Evolutionary conservation across 2,329 filamentous ascomycete genomes (phyloP), one percentile per base, ranked within the genome.

Genomic region (Talaromyces pinophilus): DNA sequence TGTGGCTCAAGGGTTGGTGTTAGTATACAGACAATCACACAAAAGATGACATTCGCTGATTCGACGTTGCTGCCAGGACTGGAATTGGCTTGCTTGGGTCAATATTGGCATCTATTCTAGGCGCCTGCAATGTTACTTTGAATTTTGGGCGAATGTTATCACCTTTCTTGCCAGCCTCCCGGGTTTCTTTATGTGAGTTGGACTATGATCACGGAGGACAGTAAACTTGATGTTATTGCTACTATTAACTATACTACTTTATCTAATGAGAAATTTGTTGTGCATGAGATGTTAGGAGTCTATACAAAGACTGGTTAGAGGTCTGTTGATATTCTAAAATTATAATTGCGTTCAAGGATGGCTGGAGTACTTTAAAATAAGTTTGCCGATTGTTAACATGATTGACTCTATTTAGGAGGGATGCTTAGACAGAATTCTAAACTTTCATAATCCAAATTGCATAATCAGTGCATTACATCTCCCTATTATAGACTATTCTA

Each of bases 131-230:
- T 10, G 62, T 59, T n/a, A 46, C 50, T 7, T 4, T 64, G 11
- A 64, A 59, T 5, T 48, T n/a, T 64, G 62, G 62, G 62, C 62
- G n/a, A 64, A 64, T 19, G 52, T 64, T 11, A 64, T 64, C 22
- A 59, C 62, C 3, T 64, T 64, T 19, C 40, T 64, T 17, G 52
- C 42, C 13, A 50, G 62, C 33, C 11, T 59, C 19, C 62, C 52
- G 5, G 62, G 62, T 33, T 64, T 15, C 62, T 64, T 38, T 64
- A 59, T 13, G 15, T 64, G 5, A 42, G 40, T 25, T 64, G 62
- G 62, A 59, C 38, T 19, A 15, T 46, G 17, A 30, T 59, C 22
- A 44, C 44, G 13, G 52, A 59, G 52, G 62, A 64, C 38, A 44
- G 25, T 7, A 44, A 28, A 59, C 30, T 50, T 28, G 25, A 10